Conservation (phyloP, 306 rosid species). For the Quercus wislizeni region DNA sequence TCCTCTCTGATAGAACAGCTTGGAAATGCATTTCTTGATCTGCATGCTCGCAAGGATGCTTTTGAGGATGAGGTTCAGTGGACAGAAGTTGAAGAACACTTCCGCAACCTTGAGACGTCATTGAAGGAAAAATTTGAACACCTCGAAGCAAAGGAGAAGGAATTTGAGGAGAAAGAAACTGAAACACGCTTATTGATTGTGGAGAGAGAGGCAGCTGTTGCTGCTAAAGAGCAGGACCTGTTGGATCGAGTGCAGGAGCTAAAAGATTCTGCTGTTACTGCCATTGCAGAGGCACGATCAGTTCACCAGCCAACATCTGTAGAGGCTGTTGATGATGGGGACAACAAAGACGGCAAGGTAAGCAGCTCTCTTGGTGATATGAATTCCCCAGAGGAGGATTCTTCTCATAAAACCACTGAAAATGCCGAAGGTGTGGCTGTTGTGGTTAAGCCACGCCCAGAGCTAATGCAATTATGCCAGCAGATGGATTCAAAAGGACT, state of each 20-base stretch:
- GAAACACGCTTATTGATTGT: constrained; percentile 36
- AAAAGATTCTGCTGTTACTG: constrained; percentile 66
- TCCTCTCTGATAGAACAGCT: constrained; percentile 56
- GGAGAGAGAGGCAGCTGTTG: constrained; percentile 58
- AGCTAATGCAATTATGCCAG: constrained; percentile 54
- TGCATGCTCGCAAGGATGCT: constrained; percentile 46
- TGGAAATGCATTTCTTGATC: constrained; percentile 47
- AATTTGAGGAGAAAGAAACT: constrained; percentile 47
- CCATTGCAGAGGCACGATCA: constrained; percentile 54
- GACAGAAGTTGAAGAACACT: constrained; percentile 70
- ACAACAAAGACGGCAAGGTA: constrained; percentile 62
- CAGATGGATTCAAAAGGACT: constrained; percentile 76
- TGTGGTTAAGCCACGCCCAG: constrained; percentile 62
- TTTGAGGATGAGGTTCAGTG: constrained; percentile 55
- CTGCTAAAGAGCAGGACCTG: constrained; percentile 66
- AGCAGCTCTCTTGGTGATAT: constrained; percentile 61
- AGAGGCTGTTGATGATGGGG: constrained; percentile 42
- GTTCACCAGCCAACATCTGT: constrained; percentile 39
- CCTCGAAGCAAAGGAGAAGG: constrained; percentile 59
- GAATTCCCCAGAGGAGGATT: constrained; percentile 50
- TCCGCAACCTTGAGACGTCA: constrained; percentile 41
- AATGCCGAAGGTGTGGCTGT: constrained; percentile 52
- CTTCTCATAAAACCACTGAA: constrained; percentile 52
- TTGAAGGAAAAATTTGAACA: constrained; percentile 54
- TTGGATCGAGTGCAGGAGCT: constrained; percentile 75